These are phyloP conservation scores for Ceratobasidium sp. DNA, from an alignment of 1,284 basidiomycete genomes.

Conservation along the genomic window DNA sequence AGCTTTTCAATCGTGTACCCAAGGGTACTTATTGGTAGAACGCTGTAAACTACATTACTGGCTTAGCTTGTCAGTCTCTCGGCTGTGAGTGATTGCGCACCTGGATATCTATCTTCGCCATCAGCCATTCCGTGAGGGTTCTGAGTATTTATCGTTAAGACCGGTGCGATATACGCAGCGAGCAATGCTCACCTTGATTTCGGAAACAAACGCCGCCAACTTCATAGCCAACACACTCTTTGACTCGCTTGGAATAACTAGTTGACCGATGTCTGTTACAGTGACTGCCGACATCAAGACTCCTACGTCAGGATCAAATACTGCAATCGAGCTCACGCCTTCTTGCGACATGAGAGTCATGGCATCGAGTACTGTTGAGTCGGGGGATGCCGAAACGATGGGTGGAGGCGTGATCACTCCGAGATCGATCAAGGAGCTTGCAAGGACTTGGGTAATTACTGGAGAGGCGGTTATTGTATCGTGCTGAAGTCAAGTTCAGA, in stretches of 20 bases:
- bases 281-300: constrained; percentile 48
- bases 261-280: constrained; percentile 50
- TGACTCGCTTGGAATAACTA: constrained; percentile 48
- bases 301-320: constrained; percentile 48
- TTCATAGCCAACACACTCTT: constrained; percentile 48
- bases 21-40: constrained; percentile 47
- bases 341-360: constrained; percentile 50
- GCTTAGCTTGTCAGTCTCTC: neutral
- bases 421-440: constrained; percentile 44
- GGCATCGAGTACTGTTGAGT: constrained; percentile 50
- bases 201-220: constrained; percentile 46
- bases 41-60: constrained; percentile 46
- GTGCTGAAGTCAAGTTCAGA: constrained; percentile 28
- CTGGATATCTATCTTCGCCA: constrained; percentile 48
- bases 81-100: constrained; percentile 3
- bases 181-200: constrained; percentile 47
- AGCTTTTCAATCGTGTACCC: constrained; percentile 49
- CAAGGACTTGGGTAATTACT: constrained; percentile 31
- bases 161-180: neutral
- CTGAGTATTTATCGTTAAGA: constrained; percentile 5
- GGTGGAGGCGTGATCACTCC: constrained; percentile 45
- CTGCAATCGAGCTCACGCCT: constrained; percentile 50
- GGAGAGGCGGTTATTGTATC: constrained; percentile 37
- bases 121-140: constrained; percentile 48
- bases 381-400: constrained; percentile 49